Base-by-base conservation (phyloP, 306 rosid species). In the Sesbania bispinosa region DNA sequence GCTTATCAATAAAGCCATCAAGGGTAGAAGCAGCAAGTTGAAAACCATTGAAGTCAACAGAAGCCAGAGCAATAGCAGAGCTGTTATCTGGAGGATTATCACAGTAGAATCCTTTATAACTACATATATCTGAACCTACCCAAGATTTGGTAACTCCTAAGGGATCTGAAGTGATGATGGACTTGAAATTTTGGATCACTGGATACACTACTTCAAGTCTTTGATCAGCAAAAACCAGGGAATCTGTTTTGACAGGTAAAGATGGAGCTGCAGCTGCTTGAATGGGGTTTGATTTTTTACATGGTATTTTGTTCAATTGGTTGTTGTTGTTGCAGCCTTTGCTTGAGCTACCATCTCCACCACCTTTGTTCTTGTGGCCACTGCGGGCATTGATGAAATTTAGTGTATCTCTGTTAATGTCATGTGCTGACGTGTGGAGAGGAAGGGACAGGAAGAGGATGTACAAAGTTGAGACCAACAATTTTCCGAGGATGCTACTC, bases 31-130 rank as follows among this genome's bases (percentile, higher is more conserved):
- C 96, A 5, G 55, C 13, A 3, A 90, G 85, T 30, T 81, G 88
- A 51, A 93, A 93, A 4, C 96, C 98, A 69, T 90, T 93, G 81
- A 93, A 90, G 13, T 93, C 97, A 23, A 93, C 53, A 3, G 93
- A 88, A 27, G 98, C 98, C 1, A 93, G 29, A 11, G 84, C 93
- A 20, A 74, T 82, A 33, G 98, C 97, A 2, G 97, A 88, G 6
- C 1, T 64, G 55, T 90, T 93, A 54, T 85, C 83, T 4, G 96
- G 98, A 0, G 97, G 98, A 13, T 48, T 69, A 74, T 84, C 96
- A 77, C 97, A 90, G 70, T 42, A 90, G 84, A 93, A 90, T 0
- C 98, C 98, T 74, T 10, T 90, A 78, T 93, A 90, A 26, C 42
- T 82, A 87, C 96, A 90, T 32, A 93, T 78, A 54, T 88, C 83